Evolutionary conservation across 441 rosid genomes (phyloP).

Genomic region (Melastoma candidum): DNA sequence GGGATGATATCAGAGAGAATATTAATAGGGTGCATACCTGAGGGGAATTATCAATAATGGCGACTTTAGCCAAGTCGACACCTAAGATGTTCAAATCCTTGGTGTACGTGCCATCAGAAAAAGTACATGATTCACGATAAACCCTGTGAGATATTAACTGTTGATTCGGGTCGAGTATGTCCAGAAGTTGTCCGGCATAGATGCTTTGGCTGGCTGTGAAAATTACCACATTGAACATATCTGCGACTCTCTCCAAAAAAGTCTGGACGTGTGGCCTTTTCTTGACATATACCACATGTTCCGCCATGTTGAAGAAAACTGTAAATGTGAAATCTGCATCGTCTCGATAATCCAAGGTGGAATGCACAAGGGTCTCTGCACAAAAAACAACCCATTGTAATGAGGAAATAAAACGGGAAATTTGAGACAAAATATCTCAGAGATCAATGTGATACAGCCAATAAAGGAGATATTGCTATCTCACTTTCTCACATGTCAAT

Average conservation of each 20-base stretch:
- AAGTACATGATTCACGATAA: slow-evolving; percentile 86
- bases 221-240: slow-evolving; percentile 75
- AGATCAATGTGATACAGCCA: too few relatives aligned
- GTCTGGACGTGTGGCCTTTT: slow-evolving; percentile 70
- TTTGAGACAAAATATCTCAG: too few relatives aligned
- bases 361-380: slow-evolving; percentile 94
- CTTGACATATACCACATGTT: slow-evolving; percentile 75
- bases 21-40: slow-evolving; percentile 46
- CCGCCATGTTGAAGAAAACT: slow-evolving; percentile 83
- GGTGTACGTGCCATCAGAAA: slow-evolving; percentile 77
- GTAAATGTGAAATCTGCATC: slow-evolving; percentile 77
- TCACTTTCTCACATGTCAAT: too few relatives aligned
- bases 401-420: too few relatives aligned
- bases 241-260: slow-evolving; percentile 87
- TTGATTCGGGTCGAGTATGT: slow-evolving; percentile 69
- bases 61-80: slow-evolving; percentile 90
- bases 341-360: slow-evolving; percentile 68
- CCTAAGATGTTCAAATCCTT: slow-evolving; percentile 92
- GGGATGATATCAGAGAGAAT: neutral
- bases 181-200: slow-evolving; percentile 78
- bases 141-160: slow-evolving; percentile 61
- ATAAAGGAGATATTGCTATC: too few relatives aligned
- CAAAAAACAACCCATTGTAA: neutral
- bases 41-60: slow-evolving; percentile 91
- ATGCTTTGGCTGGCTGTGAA: slow-evolving; percentile 96